phyloP scores from a whole-genome alignment of 106 monocot species.

The Dendrobium huoshanense region DNA sequence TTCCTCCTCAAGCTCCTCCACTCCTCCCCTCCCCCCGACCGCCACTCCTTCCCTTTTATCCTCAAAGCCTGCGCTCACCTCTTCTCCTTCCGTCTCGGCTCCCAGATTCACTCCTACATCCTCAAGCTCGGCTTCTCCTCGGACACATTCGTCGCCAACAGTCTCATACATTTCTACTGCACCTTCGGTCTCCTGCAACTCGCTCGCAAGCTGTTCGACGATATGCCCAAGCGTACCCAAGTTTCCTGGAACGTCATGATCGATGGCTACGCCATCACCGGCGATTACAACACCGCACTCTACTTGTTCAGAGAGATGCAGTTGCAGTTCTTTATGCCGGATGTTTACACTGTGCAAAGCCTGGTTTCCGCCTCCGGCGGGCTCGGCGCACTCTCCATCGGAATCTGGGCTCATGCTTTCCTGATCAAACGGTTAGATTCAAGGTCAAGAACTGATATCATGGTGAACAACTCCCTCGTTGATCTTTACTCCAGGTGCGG shows the following conservation, averaged over 20 bases:
- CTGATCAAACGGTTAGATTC: constrained; percentile 13
- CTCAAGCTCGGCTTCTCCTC: constrained; percentile 47
- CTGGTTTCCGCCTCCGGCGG: constrained; percentile 49
- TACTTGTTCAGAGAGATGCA: constrained; percentile 53
- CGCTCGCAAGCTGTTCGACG: constrained; percentile 45
- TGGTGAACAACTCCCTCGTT: constrained; percentile 63
- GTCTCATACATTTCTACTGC: constrained; percentile 63
- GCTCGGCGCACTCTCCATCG: constrained; percentile 37
- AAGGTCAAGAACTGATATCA: constrained; percentile 19
- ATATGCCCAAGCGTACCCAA: constrained; percentile 18
- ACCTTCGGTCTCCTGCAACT: constrained; percentile 35
- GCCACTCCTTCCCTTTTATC: constrained; percentile 46
- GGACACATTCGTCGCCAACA: constrained; percentile 57
- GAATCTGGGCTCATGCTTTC: constrained; percentile 62
- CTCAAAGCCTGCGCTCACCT: constrained; percentile 42
- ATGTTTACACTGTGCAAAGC: constrained; percentile 59
- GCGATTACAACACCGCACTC: constrained; percentile 34
- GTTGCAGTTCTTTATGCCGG: constrained; percentile 24
- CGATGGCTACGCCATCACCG: constrained; percentile 28
- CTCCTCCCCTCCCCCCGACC: constrained; percentile 15
- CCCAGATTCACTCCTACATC: constrained; percentile 51
- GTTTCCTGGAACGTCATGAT: constrained; percentile 65
- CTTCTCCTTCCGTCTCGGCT: constrained; percentile 28
- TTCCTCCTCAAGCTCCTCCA: constrained; percentile 26
- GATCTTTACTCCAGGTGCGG: constrained; percentile 72